Evolutionary conservation across 1,284 basidiomycete species (phyloP).

Genomic region (Rugosomyces carneus): DNA sequence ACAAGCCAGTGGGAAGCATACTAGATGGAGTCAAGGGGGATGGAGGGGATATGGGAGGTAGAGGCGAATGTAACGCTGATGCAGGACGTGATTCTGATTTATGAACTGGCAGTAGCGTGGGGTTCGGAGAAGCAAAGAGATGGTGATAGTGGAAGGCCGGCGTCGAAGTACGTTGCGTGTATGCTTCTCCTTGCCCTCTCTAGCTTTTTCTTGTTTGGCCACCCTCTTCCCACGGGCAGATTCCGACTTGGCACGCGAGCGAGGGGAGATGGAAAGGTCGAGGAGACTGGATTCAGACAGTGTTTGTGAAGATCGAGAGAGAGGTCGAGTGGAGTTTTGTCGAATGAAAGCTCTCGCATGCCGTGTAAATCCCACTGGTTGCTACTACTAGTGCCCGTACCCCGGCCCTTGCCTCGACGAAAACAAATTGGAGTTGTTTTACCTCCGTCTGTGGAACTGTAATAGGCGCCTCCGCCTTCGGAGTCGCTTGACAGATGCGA

Average conservation of each 20-base stretch:
- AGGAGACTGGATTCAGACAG: background rate
- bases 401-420: background rate
- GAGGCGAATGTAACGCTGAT: conserved; percentile 6
- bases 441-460: conserved; percentile 1
- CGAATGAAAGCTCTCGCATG: conserved; percentile 4
- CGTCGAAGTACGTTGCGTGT: conserved; percentile 42
- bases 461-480: conserved; percentile 3
- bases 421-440: background rate
- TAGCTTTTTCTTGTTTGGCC: background rate
- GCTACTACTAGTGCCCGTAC: too few relatives aligned
- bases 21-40: conserved; percentile 8
- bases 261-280: conserved; percentile 2
- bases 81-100: background rate
- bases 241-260: background rate
- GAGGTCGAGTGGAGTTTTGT: conserved; percentile 6
- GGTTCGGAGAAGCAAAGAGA: conserved; percentile 8
- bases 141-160: conserved; percentile 22
- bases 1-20: conserved; percentile 1
- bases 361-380: background rate
- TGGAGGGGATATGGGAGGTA: conserved; percentile 9
- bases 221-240: background rate
- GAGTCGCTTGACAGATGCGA: conserved; percentile 13
- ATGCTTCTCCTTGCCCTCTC: conserved; percentile 17
- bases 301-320: conserved; percentile 2
- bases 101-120: too few relatives aligned